Percentiles rank a stretch among this genome's conserved stretches.
These are phyloP conservation scores for Claviceps spartinae DNA, from an alignment of 2,329 filamentous ascomycete genomes.

Conservation along the genomic window DNA sequence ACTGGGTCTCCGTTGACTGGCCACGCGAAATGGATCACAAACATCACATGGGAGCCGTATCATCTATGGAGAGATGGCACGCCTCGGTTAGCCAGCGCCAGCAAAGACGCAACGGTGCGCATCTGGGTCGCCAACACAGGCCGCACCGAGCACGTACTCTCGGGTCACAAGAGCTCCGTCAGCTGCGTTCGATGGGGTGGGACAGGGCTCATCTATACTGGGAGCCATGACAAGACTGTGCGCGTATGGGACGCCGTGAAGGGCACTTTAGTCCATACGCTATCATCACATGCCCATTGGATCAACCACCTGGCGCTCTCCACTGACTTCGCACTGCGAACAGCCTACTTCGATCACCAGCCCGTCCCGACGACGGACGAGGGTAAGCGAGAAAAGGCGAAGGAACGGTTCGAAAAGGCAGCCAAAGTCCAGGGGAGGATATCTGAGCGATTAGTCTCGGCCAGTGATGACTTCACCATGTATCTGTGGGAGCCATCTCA, in stretches of 20 bases:
- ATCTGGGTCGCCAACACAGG: constrained; percentile 76
- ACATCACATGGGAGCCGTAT: constrained; percentile 84
- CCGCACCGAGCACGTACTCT: constrained; percentile 66
- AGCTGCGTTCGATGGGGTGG: constrained; percentile 93
- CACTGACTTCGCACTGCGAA: constrained; percentile 79
- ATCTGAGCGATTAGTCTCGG: constrained; percentile 75
- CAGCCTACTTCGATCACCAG: constrained; percentile 75
- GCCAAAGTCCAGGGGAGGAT: constrained; percentile 63
- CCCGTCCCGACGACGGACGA: constrained; percentile 52
- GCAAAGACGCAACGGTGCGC: constrained; percentile 77
- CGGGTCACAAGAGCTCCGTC: constrained; percentile 78
- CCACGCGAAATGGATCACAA: constrained; percentile 81
- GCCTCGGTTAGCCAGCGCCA: constrained; percentile 70
- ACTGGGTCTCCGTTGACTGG: constrained; percentile 58
- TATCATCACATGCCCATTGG: constrained; percentile 80
- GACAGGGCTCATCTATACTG: constrained; percentile 70
- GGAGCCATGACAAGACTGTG: constrained; percentile 82
- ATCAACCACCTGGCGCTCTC: constrained; percentile 91
- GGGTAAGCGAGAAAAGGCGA: constrained; percentile 61
- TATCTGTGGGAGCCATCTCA: constrained; percentile 80
- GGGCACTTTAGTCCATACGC: constrained; percentile 66
- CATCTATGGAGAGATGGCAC: constrained; percentile 65
- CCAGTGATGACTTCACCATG: constrained; percentile 92
- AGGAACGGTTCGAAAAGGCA: constrained; percentile 72
- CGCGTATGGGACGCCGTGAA: constrained; percentile 77